Evolutionary conservation across 1,139 yeast species (phyloP).

Genomic region (Geotrichum europaeum): DNA sequence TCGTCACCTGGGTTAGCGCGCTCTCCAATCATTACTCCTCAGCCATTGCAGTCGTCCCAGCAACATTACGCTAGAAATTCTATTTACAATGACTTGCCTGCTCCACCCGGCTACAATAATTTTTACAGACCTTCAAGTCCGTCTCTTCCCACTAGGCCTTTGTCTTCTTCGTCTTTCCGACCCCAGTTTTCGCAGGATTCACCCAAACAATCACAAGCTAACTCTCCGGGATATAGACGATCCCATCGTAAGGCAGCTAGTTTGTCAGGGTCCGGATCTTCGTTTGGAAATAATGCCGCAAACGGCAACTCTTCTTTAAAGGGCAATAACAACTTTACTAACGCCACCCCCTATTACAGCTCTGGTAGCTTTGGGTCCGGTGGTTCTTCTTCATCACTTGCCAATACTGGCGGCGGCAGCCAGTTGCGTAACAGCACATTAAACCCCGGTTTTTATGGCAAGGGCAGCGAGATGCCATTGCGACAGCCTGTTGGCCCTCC

Average conservation of each 20-base stretch:
- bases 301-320: background rate
- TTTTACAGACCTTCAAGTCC: conserved; percentile 24
- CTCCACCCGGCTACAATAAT: conserved; percentile 9
- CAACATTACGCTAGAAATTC: conserved; percentile 7
- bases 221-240: conserved; percentile 21
- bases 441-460: background rate
- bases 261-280: conserved; percentile 21
- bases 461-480: conserved; percentile 25
- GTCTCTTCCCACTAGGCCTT: conserved; percentile 27
- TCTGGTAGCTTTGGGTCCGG: conserved; percentile 10
- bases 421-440: conserved; percentile 5
- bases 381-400: background rate
- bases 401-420: background rate
- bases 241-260: conserved; percentile 31
- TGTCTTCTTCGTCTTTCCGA: conserved; percentile 25
- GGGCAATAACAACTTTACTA: background rate
- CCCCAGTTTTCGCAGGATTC: conserved; percentile 7
- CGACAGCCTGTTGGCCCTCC: conserved; percentile 35
- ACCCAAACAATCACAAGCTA: background rate
- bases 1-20: conserved; percentile 12
- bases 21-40: conserved; percentile 6
- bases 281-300: background rate
- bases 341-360: conserved; percentile 1
- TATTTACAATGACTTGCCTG: conserved; percentile 5
- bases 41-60: background rate